phyloP scores from a whole-genome alignment of 2,329 filamentous ascomycete genomes.

The Hypoxylon sp. region DNA sequence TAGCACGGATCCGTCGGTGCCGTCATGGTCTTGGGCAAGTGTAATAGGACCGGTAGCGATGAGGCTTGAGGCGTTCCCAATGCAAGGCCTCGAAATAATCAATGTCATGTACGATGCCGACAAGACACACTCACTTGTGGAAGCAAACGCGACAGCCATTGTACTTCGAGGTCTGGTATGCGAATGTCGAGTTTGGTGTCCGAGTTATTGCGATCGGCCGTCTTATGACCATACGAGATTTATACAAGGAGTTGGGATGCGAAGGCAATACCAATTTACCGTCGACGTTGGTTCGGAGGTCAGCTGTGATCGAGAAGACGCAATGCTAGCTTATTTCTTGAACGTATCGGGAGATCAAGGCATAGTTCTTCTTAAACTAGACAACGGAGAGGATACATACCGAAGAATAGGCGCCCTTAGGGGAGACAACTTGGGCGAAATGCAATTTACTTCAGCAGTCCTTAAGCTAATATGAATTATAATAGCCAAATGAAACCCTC shows the following conservation, averaged over 20 bases:
- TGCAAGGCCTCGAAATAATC: neutral
- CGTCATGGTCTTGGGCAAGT: conserved; percentile 20
- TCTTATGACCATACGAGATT: too few species aligned
- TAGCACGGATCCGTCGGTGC: neutral
- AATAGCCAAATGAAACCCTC: neutral
- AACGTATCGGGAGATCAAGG: too few species aligned
- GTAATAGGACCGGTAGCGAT: too few species aligned
- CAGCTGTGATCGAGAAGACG: too few species aligned
- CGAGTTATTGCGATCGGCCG: too few species aligned
- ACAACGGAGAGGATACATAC: conserved; percentile 1
- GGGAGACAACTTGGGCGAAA: too few species aligned
- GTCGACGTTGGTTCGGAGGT: too few species aligned
- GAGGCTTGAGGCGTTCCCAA: too few species aligned
- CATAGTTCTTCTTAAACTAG: neutral
- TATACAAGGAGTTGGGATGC: too few species aligned
- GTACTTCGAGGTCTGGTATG: conserved; percentile 6
- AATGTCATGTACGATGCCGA: conserved; percentile 1
- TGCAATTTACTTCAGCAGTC: neutral
- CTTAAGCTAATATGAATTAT: neutral
- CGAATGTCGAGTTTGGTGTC: conserved; percentile 3
- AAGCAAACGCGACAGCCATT: neutral
- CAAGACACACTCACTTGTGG: neutral
- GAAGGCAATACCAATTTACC: too few species aligned
- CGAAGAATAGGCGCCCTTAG: neutral
- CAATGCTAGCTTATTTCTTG: too few species aligned